Evolutionary conservation across 1,139 yeast genomes (phyloP).

Genomic region (Blastobotrys illinoisensis): DNA sequence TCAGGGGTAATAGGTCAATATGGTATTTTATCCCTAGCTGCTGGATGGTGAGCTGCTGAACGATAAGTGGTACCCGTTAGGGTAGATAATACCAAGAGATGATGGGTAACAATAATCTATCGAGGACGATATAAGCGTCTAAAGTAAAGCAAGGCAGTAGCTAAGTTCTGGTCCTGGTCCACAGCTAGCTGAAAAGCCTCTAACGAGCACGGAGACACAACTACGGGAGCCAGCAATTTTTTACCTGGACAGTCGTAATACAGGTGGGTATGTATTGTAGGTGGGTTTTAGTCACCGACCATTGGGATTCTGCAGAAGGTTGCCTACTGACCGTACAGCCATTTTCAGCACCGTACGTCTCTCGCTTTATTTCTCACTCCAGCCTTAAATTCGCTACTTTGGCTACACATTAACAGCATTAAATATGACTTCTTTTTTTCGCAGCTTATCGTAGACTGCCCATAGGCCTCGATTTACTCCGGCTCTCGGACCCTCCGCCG

Average conservation of each 20-base stretch:
- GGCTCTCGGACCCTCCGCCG: background rate
- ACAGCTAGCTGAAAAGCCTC: background rate
- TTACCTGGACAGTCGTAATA: background rate
- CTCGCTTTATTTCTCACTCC: background rate
- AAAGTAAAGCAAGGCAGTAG: background rate
- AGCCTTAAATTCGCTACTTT: no score
- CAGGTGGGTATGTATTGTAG: background rate
- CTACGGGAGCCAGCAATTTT: background rate
- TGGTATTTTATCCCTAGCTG: no score
- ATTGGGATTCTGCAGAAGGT: background rate
- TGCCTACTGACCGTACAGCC: background rate
- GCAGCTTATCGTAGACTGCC: background rate
- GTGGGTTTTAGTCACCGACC: background rate
- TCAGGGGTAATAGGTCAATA: no score
- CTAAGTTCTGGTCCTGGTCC: background rate
- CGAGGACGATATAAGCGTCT: background rate
- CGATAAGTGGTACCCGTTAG: no score
- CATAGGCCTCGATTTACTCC: background rate
- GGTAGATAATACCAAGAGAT: no score
- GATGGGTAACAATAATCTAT: background rate
- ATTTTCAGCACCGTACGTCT: background rate
- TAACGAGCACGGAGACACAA: background rate
- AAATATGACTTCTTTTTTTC: no score
- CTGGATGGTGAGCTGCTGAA: no score
- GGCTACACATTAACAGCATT: no score